A percentile compares a stretch with the other conserved stretches of the same genome.
Evolutionary conservation across 371 early-diverging fungal genomes (phyloP).

Genomic region (Phascolomyces articulosus): DNA sequence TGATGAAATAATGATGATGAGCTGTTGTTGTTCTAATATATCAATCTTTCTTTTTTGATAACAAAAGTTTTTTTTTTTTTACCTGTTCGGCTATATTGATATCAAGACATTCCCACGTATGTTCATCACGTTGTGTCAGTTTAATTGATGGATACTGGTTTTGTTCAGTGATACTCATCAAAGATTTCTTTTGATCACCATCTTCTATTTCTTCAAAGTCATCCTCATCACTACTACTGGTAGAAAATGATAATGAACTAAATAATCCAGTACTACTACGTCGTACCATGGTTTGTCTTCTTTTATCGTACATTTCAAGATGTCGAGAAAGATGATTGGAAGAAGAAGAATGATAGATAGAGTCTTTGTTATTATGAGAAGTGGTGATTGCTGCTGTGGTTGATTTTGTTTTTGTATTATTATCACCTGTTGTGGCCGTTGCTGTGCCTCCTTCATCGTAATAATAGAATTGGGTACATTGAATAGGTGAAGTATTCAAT

Average conservation of each 20-base stretch:
- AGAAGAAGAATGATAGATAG: constrained; percentile 6
- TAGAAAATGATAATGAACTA: neutral
- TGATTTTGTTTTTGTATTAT: too few relatives aligned
- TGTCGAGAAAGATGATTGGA: constrained; percentile 10
- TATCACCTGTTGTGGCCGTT: neutral
- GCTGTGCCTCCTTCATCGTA: neutral
- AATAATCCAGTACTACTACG: constrained; percentile 10
- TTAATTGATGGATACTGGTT: constrained; percentile 5
- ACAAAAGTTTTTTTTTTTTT: neutral
- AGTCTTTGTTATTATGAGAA: neutral
- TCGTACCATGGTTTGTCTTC: neutral
- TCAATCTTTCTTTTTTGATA: neutral
- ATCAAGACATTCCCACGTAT: constrained; percentile 27
- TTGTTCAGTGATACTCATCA: neutral
- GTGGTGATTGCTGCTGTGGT: neutral
- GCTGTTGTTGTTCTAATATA: neutral
- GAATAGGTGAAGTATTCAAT: constrained; percentile 20
- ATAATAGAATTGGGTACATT: constrained; percentile 34
- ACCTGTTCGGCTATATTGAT: constrained; percentile 29
- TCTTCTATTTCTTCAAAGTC: neutral
- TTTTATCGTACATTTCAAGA: constrained; percentile 1
- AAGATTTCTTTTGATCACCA: constrained; percentile 1
- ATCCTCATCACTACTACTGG: neutral
- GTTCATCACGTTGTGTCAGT: constrained; percentile 10
- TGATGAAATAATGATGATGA: constrained; percentile 8